Base-by-base conservation (phyloP, 352 stramenopile genomes). In the Plasmopara viticola region DNA sequence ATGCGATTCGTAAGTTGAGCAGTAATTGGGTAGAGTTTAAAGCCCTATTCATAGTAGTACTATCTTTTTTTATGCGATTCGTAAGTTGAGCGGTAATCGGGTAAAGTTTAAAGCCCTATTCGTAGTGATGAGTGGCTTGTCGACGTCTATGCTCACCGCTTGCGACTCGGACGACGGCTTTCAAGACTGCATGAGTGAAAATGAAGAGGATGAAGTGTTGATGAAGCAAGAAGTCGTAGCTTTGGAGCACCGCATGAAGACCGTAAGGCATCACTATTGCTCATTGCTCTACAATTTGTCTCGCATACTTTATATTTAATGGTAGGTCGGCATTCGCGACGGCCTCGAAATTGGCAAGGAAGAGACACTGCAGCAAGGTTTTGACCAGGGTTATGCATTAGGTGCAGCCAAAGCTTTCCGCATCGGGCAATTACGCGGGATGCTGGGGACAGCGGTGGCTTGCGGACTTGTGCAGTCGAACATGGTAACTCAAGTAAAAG, bases 331-430 rank as follows among this genome's bases (percentile, higher is more conserved):
- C 35, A 73, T 88, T 44, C 81, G 74, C 9, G 78, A 89, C 17
- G 78, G 75, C 13, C 65, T 89, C 29, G 78, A 91, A 37, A 48
- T 78, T 7, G 81, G 75, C 34, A 89, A 91, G 57, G 74, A 91
- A 20, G 63, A 70, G 50, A 81, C 76, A 31, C 49, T 91, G 20
- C 81, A 91, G 56, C 44, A 78, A 52, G 81, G 81, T 30, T 91
- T 91, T 43, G 77, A 88, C 53, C 14, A 53, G 7, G 78, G 81
- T 0, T 91, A 87, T 17, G 44, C 51, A 20, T 14, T 44, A 7
- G 78, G 59, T 6, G 72, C 73, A 9, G 42, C 44, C 0, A 48
- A 63, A 1, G 74, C 58, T 51, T 84, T 77, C 59, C 57, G 59
- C 30, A 77, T 84, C 33, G 68, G 60, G 29, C 39, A 54, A 12